Evolutionary conservation across 1,284 basidiomycete genomes (phyloP).

Genomic region (Tilletia indica): DNA sequence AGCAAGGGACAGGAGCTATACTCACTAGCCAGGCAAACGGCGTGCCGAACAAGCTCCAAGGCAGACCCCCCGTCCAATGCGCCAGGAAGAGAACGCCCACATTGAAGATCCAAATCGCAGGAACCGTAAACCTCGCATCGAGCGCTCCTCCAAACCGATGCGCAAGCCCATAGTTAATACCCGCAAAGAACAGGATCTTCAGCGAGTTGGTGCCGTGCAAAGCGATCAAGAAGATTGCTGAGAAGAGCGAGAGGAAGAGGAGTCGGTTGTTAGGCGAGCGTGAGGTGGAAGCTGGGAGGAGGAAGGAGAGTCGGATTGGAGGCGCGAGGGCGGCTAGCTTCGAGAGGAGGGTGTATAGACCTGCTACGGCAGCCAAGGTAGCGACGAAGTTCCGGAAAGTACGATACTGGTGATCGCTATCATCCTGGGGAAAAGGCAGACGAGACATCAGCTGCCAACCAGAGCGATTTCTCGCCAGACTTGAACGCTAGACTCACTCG

Average conservation of each 20-base stretch:
- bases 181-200: constrained; percentile 74
- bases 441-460: background rate
- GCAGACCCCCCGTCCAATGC: constrained; percentile 75
- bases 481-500: constrained; percentile 53
- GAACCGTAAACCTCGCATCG: constrained; percentile 56
- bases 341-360: constrained; percentile 47
- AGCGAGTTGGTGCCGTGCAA: constrained; percentile 83
- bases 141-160: constrained; percentile 27
- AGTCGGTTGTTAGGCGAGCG: background rate
- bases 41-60: constrained; percentile 65
- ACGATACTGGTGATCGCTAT: constrained; percentile 58
- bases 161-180: constrained; percentile 69
- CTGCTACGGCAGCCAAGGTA: constrained; percentile 45
- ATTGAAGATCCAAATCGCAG: constrained; percentile 76
- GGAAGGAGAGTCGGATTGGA: constrained; percentile 57
- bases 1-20: constrained; percentile 18
- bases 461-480: background rate
- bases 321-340: constrained; percentile 36
- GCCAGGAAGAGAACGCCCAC: constrained; percentile 72
- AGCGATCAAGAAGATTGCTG: constrained; percentile 69
- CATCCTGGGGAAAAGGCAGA: constrained; percentile 44
- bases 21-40: constrained; percentile 64
- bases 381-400: constrained; percentile 55
- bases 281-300: background rate
- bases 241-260: constrained; percentile 61